Evolutionary conservation across 805 yeast species (phyloP).

Genomic region (Hanseniaspora nectarophila): DNA sequence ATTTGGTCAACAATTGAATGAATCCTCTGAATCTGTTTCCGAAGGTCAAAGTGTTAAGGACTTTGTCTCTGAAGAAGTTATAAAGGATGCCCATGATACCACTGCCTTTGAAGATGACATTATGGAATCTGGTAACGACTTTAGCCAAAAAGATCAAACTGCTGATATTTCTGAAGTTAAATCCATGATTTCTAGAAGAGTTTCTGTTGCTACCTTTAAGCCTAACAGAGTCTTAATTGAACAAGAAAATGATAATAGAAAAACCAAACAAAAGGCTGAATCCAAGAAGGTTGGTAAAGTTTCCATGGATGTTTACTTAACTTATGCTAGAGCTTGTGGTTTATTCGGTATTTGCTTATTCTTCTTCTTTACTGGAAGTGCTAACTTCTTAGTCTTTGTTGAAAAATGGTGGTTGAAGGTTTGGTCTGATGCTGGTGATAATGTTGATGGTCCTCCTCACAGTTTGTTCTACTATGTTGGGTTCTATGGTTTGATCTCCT

Average conservation of each 20-base stretch:
- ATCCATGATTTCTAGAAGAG: conserved; percentile 34
- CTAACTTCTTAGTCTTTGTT: conserved; percentile 30
- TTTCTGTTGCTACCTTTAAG: conserved; percentile 51
- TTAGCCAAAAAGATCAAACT: neutral
- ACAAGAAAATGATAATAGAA: conserved; percentile 23
- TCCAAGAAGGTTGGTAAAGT: conserved; percentile 52
- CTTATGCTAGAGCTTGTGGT: conserved; percentile 52
- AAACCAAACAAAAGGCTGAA: conserved; percentile 40
- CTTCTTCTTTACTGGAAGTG: conserved; percentile 29
- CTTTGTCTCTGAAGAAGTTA: neutral
- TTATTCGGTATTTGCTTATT: conserved; percentile 35
- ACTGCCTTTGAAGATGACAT: conserved; percentile 1
- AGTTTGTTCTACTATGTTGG: conserved; percentile 38
- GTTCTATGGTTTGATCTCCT: conserved; percentile 45
- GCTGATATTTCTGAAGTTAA: conserved; percentile 5
- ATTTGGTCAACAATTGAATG: conserved; percentile 24
- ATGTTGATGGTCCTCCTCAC: conserved; percentile 26
- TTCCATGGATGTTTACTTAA: conserved; percentile 39
- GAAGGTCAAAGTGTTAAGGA: conserved; percentile 17
- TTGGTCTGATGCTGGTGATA: conserved; percentile 49
- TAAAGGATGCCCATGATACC: neutral
- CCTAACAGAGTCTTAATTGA: conserved; percentile 29
- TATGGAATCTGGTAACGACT: conserved; percentile 1
- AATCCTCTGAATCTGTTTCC: conserved; percentile 14
- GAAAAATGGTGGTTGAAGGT: conserved; percentile 55